Base-by-base conservation (phyloP, 2,329 filamentous ascomycete species). In the Arthrobotrys musiformis region DNA sequence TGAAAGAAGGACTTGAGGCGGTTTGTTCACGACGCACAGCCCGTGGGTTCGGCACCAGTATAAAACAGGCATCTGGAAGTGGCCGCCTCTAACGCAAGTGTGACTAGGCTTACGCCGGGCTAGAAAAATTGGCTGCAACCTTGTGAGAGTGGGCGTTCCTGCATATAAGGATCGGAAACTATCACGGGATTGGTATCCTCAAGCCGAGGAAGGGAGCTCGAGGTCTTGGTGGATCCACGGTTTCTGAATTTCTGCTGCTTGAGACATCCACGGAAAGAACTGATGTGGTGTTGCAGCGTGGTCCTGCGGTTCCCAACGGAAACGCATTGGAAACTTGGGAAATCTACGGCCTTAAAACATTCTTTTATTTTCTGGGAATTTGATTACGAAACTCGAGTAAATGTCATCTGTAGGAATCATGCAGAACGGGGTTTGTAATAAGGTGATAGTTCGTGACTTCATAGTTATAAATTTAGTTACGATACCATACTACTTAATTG, bases 121-220 rank as follows among this genome's bases (percentile, higher is more conserved):
- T 35, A 13, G 26, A 22, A 67, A 35, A 40, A 52, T n/a, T n/a
- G 22, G 37, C 42, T 58, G 26, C 52, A 60, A 30, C 54, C 42
- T 17, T 54, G 40, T 37, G 4, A 58, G 54, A 26, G 19, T 37
- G 33, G 22, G 24, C 37, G 63, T 67, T 67, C 63, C 63, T 67
- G 63, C 30, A 30, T 67, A 44, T 56, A 54, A 52, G 48, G 24
- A 58, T 52, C 48, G 56, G 60, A 15, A 64, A 48, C 68, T 72
- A 72, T 72, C 68, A 72, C 68, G 46, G 48, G 58, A 72, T 72
- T 44, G 58, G 68, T 70, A 61, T 35, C 58, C 26, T 63, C 44
- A 42, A 72, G 58, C 68, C 68, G 68, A 72, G 68, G 58, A 72
- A 58, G 68, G 68, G 52, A 62, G 48, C 44, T 72, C 35, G 58